Base-by-base conservation (phyloP, 116 monocot genomes). In the Zostera marina region DNA sequence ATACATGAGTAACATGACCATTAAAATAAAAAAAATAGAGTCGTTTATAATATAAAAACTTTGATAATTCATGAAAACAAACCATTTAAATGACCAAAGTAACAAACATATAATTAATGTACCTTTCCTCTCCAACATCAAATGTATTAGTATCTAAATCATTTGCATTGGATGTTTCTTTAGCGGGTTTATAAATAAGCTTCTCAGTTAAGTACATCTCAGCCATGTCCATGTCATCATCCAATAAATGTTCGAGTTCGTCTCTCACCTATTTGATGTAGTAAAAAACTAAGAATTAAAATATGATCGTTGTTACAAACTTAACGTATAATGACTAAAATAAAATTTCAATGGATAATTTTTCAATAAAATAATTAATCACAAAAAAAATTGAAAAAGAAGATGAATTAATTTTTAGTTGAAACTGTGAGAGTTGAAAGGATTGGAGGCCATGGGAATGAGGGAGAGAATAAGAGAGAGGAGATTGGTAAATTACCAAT, bases 141-240 rank as follows among this genome's bases (percentile, higher is more conserved):
- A 42, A 24, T 16, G 16, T 44, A 20, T 58, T 41, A 44, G 44
- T 46, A 17, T 59, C 60, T 13, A 70, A 24, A 44, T 60, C 59
- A 47, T 15, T 10, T 40, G 42, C 66, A 13, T 55, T 47, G 52
- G 66, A 66, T 14, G 22, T 45, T 38, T 62, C 66, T 47, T 49
- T 47, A 61, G 41, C 47, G 15, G 45, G 53, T 26, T 66, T 66
- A 48, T 5, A 5, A 9, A 22, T 41, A 41, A 73, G 62, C 62
- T 73, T 73, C 19, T 63, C 56, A 10, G 73, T 67, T n/a, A 73
- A 57, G 45, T 67, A 73, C 73, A 73, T 73, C 62, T 72, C 72
- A 39, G 72, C 72, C 72, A 72, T 72, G 40, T 72, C 66, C 72
- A 66, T 72, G 59, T 66, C 72, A 61, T 72, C 72, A 55, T 72